Evolutionary conservation across 345 rosid species (phyloP).

Genomic region (Brassica rapa): DNA sequence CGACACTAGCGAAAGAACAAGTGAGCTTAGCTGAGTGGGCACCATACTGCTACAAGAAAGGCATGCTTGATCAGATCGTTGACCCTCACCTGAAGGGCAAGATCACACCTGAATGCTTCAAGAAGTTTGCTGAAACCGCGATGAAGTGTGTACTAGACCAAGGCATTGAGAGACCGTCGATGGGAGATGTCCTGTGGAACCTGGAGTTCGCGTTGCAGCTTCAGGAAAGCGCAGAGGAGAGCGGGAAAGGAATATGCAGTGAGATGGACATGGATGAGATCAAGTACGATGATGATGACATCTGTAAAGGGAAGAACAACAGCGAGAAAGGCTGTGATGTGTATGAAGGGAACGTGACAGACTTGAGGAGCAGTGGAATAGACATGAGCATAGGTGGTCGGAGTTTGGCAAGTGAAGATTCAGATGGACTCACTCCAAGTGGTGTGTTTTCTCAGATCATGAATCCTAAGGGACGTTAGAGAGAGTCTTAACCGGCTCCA

Average conservation of each 20-base stretch:
- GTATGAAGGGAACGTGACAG: constrained; percentile 62
- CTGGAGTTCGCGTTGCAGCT: constrained; percentile 96
- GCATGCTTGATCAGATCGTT: constrained; percentile 82
- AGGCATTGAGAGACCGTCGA: constrained; percentile 92
- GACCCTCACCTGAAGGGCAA: constrained; percentile 89
- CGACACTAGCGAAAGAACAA: constrained; percentile 86
- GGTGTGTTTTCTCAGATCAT: constrained; percentile 97
- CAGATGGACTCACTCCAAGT: constrained; percentile 91
- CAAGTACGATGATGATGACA: constrained; percentile 49
- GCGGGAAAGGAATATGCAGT: constrained; percentile 57
- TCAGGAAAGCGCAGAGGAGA: constrained; percentile 93
- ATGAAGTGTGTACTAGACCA: constrained; percentile 93
- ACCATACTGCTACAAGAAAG: constrained; percentile 87
- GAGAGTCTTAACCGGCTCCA: not conserved
- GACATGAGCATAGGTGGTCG: constrained; percentile 94
- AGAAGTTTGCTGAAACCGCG: constrained; percentile 92
- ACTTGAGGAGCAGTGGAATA: constrained; percentile 87
- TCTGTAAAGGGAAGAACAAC: constrained; percentile 65
- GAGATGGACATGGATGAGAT: constrained; percentile 53
- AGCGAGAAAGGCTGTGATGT: constrained; percentile 44
- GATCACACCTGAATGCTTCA: constrained; percentile 91
- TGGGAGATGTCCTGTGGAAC: constrained; percentile 93
- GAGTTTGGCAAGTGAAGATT: constrained; percentile 93
- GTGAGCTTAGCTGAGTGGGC: constrained; percentile 99
- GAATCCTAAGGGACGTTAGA: constrained; percentile 97